Percentiles rank a stretch among this genome's conserved stretches.
phyloP scores from a whole-genome alignment of 2,329 filamentous ascomycete species.

The Drechslerella coelobrocha region DNA sequence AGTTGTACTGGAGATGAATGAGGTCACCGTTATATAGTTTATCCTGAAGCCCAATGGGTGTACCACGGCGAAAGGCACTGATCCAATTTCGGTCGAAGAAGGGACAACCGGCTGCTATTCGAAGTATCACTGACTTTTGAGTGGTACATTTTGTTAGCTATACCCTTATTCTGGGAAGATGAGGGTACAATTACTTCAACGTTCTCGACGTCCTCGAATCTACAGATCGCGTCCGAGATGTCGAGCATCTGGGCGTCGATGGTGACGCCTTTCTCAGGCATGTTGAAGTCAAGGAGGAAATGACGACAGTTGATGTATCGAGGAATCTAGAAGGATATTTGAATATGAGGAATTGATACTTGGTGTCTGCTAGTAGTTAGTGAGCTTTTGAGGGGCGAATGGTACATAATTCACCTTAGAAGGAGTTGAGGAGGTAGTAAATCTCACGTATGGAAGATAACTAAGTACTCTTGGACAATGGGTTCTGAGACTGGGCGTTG shows the following conservation, averaged over 20 bases:
- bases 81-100: slow-evolving; percentile 8
- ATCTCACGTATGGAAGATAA: too few species aligned
- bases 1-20: slow-evolving; percentile 11
- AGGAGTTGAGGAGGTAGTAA: too few species aligned
- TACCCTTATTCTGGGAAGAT: not conserved
- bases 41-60: not conserved
- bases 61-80: slow-evolving; percentile 1
- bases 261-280: not conserved
- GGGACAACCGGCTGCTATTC: not conserved
- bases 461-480: too few species aligned
- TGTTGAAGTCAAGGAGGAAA: not conserved
- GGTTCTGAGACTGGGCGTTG: too few species aligned
- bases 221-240: not conserved
- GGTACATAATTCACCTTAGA: too few species aligned
- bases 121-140: not conserved
- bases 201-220: not conserved
- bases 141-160: not conserved
- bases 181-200: not conserved
- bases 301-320: too few species aligned
- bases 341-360: too few species aligned
- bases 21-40: slow-evolving; percentile 15
- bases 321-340: too few species aligned
- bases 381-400: too few species aligned
- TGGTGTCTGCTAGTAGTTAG: too few species aligned
- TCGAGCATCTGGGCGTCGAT: not conserved